Evolutionary conservation across 331 rosid genomes (phyloP).

Genomic region (Prunus yedoensis): DNA sequence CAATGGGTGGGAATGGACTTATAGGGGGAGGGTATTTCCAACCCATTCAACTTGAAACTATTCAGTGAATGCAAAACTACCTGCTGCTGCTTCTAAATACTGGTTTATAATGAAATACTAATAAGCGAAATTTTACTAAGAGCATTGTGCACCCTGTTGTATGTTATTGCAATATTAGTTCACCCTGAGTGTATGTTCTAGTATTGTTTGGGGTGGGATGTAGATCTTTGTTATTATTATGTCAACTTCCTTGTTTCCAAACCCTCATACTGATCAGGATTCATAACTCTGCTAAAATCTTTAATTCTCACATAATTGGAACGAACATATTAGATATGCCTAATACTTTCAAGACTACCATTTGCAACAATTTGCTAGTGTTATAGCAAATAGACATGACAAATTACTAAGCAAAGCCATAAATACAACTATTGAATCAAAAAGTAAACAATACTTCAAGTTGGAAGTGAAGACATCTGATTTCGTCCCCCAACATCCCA

Average conservation of each 20-base stretch:
- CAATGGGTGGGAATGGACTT: no score
- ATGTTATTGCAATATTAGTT: background rate
- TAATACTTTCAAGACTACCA: constrained; percentile 3
- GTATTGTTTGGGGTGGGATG: background rate
- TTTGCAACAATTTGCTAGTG: background rate
- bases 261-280: background rate
- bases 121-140: background rate
- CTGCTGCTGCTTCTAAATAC: background rate
- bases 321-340: background rate
- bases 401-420: constrained; percentile 1
- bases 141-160: background rate
- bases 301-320: background rate
- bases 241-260: background rate
- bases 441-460: constrained; percentile 57
- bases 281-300: background rate
- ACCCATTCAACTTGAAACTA: background rate
- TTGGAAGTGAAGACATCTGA: constrained; percentile 83
- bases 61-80: background rate
- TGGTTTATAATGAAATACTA: background rate
- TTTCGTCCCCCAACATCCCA: constrained; percentile 56
- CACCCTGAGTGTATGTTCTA: background rate
- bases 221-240: background rate
- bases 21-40: background rate
- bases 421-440: constrained; percentile 9
- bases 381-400: background rate